Conservation (phyloP, 163 green algal species). For the Scenedesmus sp. region DNA sequence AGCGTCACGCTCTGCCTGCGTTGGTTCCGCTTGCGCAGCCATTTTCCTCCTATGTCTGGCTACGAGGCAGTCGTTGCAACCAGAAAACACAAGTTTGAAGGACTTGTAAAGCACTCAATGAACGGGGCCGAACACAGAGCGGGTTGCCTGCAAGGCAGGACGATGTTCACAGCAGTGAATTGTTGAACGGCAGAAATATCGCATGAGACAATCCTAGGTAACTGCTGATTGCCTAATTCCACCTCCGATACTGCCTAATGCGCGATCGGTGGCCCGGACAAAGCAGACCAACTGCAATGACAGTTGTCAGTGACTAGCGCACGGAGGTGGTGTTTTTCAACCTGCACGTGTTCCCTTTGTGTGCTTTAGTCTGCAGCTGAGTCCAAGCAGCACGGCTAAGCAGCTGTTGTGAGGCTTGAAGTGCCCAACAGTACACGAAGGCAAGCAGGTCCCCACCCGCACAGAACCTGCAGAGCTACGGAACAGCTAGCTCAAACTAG, state of each 20-base stretch:
- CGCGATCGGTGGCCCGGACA: neutral
- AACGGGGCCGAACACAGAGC: neutral
- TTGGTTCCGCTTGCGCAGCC: neutral
- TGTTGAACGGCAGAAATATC: neutral
- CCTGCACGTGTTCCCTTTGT: neutral
- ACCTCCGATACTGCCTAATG: neutral
- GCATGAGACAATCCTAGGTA: neutral
- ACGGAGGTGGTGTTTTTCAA: neutral
- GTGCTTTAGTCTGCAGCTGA: neutral
- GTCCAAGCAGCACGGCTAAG: neutral
- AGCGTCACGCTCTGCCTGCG: conserved; percentile 62
- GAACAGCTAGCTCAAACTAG: neutral
- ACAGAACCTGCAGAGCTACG: neutral
- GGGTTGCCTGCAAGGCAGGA: neutral
- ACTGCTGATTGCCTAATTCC: neutral
- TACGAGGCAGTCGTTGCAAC: neutral
- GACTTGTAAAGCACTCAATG: neutral
- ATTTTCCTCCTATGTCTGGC: neutral
- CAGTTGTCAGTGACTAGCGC: neutral
- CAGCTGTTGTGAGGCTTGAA: neutral
- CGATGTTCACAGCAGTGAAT: neutral
- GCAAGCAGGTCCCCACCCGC: neutral
- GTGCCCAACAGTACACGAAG: neutral
- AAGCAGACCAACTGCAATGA: neutral
- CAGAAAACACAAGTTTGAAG: neutral